Evolutionary conservation across 2,329 filamentous ascomycete species (phyloP).

Genomic region (Sordariomycetes sp.): DNA sequence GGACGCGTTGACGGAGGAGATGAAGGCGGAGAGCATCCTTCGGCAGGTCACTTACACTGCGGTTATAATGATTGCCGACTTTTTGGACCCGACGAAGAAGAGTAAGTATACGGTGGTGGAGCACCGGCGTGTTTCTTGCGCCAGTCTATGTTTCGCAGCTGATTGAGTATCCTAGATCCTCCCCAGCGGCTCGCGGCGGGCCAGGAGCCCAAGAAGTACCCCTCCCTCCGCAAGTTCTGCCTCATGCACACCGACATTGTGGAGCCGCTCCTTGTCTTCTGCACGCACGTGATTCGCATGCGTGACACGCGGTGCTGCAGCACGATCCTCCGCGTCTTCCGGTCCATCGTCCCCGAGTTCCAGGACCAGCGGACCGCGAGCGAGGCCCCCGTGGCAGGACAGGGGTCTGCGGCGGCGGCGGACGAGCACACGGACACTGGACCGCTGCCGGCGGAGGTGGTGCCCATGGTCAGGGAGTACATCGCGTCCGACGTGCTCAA

Average conservation of each 20-base stretch:
- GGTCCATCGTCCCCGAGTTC: constrained; percentile 75
- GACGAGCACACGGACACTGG: constrained; percentile 20
- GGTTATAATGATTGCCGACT: constrained; percentile 79
- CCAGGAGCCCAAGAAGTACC: constrained; percentile 13
- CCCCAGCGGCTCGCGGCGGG: background rate
- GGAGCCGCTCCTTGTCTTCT: constrained; percentile 82
- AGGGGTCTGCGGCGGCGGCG: background rate
- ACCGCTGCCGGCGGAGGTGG: constrained; percentile 37
- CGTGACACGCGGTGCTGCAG: constrained; percentile 80
- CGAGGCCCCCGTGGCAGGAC: constrained; percentile 5
- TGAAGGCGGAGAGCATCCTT: constrained; percentile 94
- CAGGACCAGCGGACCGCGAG: constrained; percentile 2
- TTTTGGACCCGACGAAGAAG: constrained; percentile 62
- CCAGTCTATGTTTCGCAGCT: too few relatives aligned
- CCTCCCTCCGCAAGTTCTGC: constrained; percentile 68
- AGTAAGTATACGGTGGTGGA: constrained; percentile 29
- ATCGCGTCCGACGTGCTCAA: constrained; percentile 81
- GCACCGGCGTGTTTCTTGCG: too few relatives aligned
- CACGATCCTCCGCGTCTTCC: constrained; percentile 75
- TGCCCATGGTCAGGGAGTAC: constrained; percentile 69
- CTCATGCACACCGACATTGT: constrained; percentile 65
- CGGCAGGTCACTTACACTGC: constrained; percentile 86
- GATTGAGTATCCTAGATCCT: background rate
- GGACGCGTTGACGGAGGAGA: constrained; percentile 81
- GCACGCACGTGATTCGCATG: constrained; percentile 80